Evolutionary conservation across 495 filamentous ascomycete species (phyloP), one percentile per base, ranked within the genome.

Genomic region (Trichoderma erinaceum): DNA sequence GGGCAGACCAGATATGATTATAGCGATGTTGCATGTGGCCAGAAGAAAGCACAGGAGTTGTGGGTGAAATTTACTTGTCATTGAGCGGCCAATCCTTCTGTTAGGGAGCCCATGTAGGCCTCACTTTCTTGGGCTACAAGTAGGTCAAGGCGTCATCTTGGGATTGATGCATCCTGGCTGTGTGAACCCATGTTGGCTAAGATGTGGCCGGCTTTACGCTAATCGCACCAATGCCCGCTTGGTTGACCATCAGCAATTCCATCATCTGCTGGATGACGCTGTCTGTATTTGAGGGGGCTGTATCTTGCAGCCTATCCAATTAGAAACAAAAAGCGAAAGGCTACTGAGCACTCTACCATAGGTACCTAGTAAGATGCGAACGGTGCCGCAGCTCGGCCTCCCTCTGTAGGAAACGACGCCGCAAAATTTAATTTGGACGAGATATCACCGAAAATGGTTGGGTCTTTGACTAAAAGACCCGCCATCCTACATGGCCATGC

Each of bases 151-250:
- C 11, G 25, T 25, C 25, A 61, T 61, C 56, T 32, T 35, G 56
- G 56, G 56, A 61, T 8, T 13, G 56, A 25, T 32, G 56, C 56
- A 61, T 32, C 23, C 56, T 13, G 56, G 25, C 3, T 29, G 56
- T 61, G 23, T 13, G 56, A 61, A 32, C 56, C 56, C 56, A 61
- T 61, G 56, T 16, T 61, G 10, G 27, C 27, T 13, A 32, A 21
- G 15, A 15, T 21, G 16, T 25, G 10, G 10, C 56, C 11, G 56
- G 13, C 27, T 12, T 25, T 32, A 25, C 56, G 56, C 56, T 61
- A 61, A 61, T 61, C 56, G 27, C 56, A 29, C 56, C 50, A 61
- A 32, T 23, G 56, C 35, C 35, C 10, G 56, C 27, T 32, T 56
- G 50, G 50, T 10, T n/a, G 50, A 25, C 50, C 50, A 38, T 38